These are phyloP conservation scores for Quercus rubra DNA, from an alignment of 306 rosid species.

Conservation along the genomic window DNA sequence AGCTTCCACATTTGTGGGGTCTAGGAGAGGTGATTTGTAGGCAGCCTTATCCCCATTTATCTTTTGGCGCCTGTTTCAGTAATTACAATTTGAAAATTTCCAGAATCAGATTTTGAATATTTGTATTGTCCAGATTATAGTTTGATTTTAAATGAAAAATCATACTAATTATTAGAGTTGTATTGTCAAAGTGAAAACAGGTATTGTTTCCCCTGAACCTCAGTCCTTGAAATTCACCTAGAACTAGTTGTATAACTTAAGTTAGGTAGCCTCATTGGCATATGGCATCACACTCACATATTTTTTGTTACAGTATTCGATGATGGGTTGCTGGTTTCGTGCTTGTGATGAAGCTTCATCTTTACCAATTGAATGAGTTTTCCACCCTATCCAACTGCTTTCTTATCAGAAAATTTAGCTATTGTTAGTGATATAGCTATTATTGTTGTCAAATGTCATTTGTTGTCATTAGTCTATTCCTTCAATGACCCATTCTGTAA, in stretches of 20 bases:
- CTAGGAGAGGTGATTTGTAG: too few species aligned
- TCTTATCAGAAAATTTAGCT: background rate
- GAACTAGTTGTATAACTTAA: background rate
- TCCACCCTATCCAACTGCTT: background rate
- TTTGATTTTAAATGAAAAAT: too few species aligned
- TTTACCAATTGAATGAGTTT: too few species aligned
- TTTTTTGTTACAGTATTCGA: background rate
- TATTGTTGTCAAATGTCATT: background rate
- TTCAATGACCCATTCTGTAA: background rate
- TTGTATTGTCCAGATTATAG: too few species aligned
- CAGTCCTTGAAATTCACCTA: background rate
- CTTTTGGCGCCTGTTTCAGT: background rate
- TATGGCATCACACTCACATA: background rate
- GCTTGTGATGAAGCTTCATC: background rate
- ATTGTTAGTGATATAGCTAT: too few species aligned
- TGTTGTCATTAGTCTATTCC: background rate
- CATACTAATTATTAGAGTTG: background rate
- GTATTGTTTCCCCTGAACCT: background rate
- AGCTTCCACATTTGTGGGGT: too few species aligned
- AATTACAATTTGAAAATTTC: background rate
- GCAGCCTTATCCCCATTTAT: too few species aligned
- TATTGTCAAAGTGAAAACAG: background rate
- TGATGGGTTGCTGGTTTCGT: background rate
- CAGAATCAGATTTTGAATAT: background rate
- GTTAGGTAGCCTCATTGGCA: background rate